Evolutionary conservation across 2,329 filamentous ascomycete genomes (phyloP).

Genomic region (Pestalotiopsis sp.): DNA sequence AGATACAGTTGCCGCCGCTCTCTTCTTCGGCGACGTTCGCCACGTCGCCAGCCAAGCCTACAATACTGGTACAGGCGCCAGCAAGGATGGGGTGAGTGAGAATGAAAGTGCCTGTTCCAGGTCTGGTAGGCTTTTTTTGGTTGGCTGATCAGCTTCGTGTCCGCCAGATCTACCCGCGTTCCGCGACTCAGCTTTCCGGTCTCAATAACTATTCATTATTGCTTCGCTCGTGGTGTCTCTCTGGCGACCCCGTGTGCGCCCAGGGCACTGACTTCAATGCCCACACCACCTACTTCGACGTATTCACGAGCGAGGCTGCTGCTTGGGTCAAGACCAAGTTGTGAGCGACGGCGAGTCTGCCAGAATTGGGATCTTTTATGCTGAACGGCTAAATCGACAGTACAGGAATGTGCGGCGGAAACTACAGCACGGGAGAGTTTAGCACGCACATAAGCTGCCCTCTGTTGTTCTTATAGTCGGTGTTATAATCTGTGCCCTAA

Average conservation of each 20-base stretch:
- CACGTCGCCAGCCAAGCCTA: conserved; percentile 37
- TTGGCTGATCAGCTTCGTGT: not conserved
- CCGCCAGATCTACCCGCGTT: conserved; percentile 27
- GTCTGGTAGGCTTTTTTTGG: not conserved
- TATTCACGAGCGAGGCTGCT: conserved; percentile 27
- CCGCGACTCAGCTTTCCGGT: conserved; percentile 28
- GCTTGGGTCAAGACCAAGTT: conserved; percentile 13
- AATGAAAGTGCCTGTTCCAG: not conserved
- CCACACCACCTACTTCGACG: conserved; percentile 40
- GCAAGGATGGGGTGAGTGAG: conserved; percentile 20
- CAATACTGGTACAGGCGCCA: conserved; percentile 32
- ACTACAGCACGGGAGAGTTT: not conserved
- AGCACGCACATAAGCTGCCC: not conserved
- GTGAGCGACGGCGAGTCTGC: not conserved
- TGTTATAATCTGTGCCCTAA: too few relatives aligned
- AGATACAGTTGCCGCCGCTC: conserved; percentile 32
- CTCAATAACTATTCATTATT: conserved; percentile 28
- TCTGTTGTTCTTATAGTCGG: not conserved
- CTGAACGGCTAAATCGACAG: not conserved
- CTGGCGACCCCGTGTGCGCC: conserved; percentile 42
- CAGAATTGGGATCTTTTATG: not conserved
- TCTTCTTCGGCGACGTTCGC: conserved; percentile 35
- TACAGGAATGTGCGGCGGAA: not conserved
- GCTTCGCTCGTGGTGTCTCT: conserved; percentile 37
- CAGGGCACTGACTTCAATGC: conserved; percentile 32